Evolutionary conservation across 2,329 filamentous ascomycete species (phyloP).

Genomic region (Pseudogymnoascus sp.): DNA sequence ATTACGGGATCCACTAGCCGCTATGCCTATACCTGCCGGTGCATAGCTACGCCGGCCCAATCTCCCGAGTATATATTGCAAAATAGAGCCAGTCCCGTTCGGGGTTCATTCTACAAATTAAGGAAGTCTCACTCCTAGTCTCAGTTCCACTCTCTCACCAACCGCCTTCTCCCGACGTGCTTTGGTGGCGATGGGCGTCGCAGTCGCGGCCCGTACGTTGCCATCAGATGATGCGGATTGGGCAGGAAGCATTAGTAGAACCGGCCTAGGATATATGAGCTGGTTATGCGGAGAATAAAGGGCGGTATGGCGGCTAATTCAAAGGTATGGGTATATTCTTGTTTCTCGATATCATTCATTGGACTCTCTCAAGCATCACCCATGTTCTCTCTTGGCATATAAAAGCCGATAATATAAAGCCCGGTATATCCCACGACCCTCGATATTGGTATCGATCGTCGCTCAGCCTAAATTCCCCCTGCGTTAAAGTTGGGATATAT

Average conservation of each 20-base stretch:
- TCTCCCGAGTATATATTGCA: constrained; percentile 2
- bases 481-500: neutral
- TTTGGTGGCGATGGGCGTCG: neutral
- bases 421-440: neutral
- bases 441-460: neutral
- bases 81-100: neutral
- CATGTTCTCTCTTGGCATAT: neutral
- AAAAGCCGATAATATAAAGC: constrained; percentile 1
- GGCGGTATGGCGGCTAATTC: neutral
- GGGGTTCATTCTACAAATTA: neutral
- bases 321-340: constrained; percentile 1
- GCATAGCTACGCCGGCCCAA: neutral
- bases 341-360: neutral
- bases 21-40: neutral
- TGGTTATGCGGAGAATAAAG: neutral
- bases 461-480: constrained; percentile 4
- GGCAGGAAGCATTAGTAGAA: neutral
- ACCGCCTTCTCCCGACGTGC: neutral
- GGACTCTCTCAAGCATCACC: neutral
- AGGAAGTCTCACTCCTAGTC: neutral
- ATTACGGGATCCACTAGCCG: constrained; percentile 6
- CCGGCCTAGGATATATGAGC: neutral
- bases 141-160: constrained; percentile 1
- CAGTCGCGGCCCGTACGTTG: neutral
- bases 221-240: constrained; percentile 7